Evolutionary conservation across 2,329 filamentous ascomycete species (phyloP), one percentile per base, ranked within the genome.

Genomic region (Colletotrichum liriopes): DNA sequence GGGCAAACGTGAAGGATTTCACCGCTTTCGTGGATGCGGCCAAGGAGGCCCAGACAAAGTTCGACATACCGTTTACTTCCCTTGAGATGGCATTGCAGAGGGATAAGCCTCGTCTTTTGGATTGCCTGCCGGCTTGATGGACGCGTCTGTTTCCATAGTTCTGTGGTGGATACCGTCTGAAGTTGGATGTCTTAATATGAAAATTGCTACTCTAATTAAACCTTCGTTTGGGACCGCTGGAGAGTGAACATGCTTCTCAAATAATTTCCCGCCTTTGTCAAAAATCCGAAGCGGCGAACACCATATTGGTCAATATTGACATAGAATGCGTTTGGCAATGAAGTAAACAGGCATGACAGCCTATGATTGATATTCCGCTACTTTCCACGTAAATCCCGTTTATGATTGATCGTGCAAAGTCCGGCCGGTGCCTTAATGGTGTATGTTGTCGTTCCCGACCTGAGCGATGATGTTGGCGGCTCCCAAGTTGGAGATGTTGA

Each of bases 61-160:
- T 79, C n/a, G 80, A 77, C 0, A 80, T 81, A 11, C 67, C 76
- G 0, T 76, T 80, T 29, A 79, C 77, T 26, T 75, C 79, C 0
- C 58, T 81, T 8, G 77, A 81, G 60, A 65, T 45, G 8, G 73
- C 74, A 41, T 58, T 81, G 54, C 64, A 62, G 63, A 74, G 76
- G 61, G 78, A 79, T 11, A 78, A 75, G 74, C 73, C 60, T 29
- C 51, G 1, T 0, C 41, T 59, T 51, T n/a, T 26, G 41, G 74
- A 79, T 54, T 71, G 51, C 29, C 45, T 79, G 41, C 37, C 67
- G 0, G 18, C 23, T 5, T 51, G 23, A 51, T 8, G 2, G 12
- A 18, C 3, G 16, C 26, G 14, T 14, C 14, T 51, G 5, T 23
- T 26, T 16, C 23, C 11, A 23, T 23, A 5, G 12, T 26, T 7